phyloP scores from a whole-genome alignment of 257 asterid genomes.

The Jacaranda copaia region DNA sequence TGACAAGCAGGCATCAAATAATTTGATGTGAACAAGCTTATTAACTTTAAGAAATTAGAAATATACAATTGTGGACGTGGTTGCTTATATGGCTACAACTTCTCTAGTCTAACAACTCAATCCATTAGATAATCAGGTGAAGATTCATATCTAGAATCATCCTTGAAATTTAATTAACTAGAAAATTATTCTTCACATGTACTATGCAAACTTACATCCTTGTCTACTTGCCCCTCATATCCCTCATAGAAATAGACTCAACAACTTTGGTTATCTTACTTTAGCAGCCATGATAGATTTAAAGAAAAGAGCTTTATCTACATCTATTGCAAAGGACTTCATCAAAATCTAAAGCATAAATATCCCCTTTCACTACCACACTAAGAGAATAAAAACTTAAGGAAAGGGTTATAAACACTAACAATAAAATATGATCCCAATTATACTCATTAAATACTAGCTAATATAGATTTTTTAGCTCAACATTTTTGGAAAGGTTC shows the following conservation, averaged over 20 bases:
- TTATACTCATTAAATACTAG: too few species aligned
- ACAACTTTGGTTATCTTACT: too few species aligned
- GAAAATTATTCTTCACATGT: background rate
- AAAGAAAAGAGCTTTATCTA: conserved; percentile 91
- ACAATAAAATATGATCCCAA: too few species aligned
- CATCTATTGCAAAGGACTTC: conserved; percentile 98
- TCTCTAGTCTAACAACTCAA: conserved; percentile 4
- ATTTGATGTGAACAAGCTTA: too few species aligned
- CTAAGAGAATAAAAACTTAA: too few species aligned
- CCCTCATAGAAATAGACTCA: background rate
- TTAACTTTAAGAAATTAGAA: too few species aligned
- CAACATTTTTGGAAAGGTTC: too few species aligned
- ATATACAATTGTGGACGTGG: background rate
- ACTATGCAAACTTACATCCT: background rate
- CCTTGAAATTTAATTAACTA: background rate
- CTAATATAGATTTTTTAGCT: too few species aligned
- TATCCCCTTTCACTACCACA: conserved; percentile 66
- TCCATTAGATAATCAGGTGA: background rate
- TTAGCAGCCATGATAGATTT: conserved; percentile 76
- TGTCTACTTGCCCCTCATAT: conserved; percentile 8
- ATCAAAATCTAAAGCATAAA: conserved; percentile 93
- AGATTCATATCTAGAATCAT: background rate
- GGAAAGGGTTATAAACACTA: too few species aligned
- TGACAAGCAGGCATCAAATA: too few species aligned
- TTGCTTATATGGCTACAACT: conserved; percentile 1